A percentile compares a stretch with the other conserved stretches of the same genome.
phyloP scores from a whole-genome alignment of 2,329 filamentous ascomycete species.

The Fusarium xyrophilum region DNA sequence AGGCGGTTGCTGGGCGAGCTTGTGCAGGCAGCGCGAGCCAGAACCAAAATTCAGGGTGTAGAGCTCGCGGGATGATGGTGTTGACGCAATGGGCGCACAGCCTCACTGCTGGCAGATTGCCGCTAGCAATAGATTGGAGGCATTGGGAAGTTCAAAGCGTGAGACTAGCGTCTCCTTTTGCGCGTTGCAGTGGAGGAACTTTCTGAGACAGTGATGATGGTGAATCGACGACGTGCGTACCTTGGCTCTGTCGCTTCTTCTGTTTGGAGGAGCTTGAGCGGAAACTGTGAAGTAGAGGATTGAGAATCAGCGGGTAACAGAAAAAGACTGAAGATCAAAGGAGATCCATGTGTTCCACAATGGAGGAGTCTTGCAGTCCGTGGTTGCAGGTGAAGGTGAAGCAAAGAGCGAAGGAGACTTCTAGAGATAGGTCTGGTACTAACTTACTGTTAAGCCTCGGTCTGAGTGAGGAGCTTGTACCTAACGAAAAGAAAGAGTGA shows the following conservation, averaged over 20 bases:
- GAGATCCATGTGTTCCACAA: conserved; percentile 1
- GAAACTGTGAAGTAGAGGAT: conserved; percentile 16
- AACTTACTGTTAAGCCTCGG: not conserved
- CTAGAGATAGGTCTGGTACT: not conserved
- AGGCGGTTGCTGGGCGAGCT: conserved; percentile 25
- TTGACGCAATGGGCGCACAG: conserved; percentile 43
- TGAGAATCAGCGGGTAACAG: conserved; percentile 28
- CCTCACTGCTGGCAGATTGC: conserved; percentile 22
- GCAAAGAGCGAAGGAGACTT: not conserved
- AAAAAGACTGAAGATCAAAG: conserved; percentile 26
- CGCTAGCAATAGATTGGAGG: conserved; percentile 28
- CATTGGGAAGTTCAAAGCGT: conserved; percentile 19
- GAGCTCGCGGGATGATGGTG: conserved; percentile 36
- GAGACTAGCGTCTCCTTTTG: conserved; percentile 26
- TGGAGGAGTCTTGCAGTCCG: not conserved
- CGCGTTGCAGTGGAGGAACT: conserved; percentile 20
- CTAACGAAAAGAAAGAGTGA: conserved; percentile 6
- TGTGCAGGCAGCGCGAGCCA: conserved; percentile 13
- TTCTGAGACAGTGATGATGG: conserved; percentile 35
- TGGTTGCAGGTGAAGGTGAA: not conserved
- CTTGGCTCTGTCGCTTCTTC: conserved; percentile 4
- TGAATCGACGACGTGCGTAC: conserved; percentile 20
- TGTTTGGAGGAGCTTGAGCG: conserved; percentile 8
- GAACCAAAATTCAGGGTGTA: conserved; percentile 25
- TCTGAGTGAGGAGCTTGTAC: not conserved